Evolutionary conservation across 106 monocot genomes (phyloP), one percentile per base, ranked within the genome.

Genomic region (Apostasia shenzhenica): DNA sequence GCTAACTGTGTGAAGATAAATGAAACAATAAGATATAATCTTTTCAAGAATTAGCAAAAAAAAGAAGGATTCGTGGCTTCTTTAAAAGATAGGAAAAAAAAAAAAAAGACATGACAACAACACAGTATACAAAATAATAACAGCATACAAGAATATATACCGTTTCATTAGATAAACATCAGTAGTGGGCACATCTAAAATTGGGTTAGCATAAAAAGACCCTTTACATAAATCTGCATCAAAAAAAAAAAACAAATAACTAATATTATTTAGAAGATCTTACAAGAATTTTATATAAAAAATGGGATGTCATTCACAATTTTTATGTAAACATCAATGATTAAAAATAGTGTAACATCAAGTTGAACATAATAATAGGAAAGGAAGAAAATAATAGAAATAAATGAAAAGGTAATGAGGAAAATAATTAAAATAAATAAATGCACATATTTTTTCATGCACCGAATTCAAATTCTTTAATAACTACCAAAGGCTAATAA

Each of bases 161-260:
- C 90, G 54, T 58, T 78, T 47, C 55, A 91, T 65, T 57, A 80
- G 81, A 13, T 67, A 73, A 67, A 57, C 53, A 77, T 94, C 88
- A 70, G 73, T 76, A 4, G 91, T 89, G 50, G 94, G 94, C 6
- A 69, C 63, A 54, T 94, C 94, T 57, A 94, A 54, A 85, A 94
- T 78, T 66, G 94, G 94, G 75, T 94, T 94, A 58, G 91, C 94
- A 83, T 94, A 94, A 81, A 80, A 94, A 38, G 94, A 94, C 44
- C 91, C 94, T 80, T 94, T 94, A 56, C 77, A 79, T 42, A 77
- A 81, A 81, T 94, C 94, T 94, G 83, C 66, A 77, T 46, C 7
- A 50, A 72, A 58, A 14, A 38, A 38, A 71, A 59, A 2, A 7
- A 61, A 26, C 64, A n/a, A 59, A n/a, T n/a, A 10, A 72, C 5